phyloP scores from a whole-genome alignment of 495 filamentous ascomycete genomes.

The Lepidopterella palustris region DNA sequence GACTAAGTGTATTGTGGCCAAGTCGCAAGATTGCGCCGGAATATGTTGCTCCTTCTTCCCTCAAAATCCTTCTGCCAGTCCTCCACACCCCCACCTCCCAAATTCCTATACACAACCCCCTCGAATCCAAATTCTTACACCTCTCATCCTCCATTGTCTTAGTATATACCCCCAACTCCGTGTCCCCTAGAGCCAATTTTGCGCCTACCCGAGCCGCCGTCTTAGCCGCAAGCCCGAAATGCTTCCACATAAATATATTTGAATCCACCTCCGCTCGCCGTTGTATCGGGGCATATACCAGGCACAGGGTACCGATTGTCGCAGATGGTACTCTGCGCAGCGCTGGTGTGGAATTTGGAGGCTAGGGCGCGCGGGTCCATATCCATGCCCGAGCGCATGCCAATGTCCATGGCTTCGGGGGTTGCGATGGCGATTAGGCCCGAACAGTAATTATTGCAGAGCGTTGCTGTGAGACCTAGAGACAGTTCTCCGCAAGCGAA shows the following conservation, averaged over 20 bases:
- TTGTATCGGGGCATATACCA: conserved; percentile 44
- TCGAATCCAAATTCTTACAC: conserved; percentile 46
- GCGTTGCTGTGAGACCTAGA: conserved; percentile 48
- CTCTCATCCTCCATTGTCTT: conserved; percentile 40
- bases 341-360: conserved; percentile 44
- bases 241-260: conserved; percentile 50
- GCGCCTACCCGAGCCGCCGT: conserved; percentile 43
- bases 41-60: neutral
- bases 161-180: conserved; percentile 43
- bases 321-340: conserved; percentile 46
- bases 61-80: conserved; percentile 29
- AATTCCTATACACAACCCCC: conserved; percentile 48
- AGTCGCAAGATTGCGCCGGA: too few relatives aligned
- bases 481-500: conserved; percentile 48
- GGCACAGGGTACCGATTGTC: conserved; percentile 49
- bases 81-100: conserved; percentile 46
- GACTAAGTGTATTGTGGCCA: too few relatives aligned
- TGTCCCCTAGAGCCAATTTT: conserved; percentile 39
- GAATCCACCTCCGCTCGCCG: conserved; percentile 46
- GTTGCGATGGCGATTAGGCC: conserved; percentile 48
- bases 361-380: conserved; percentile 45
- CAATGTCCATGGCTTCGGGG: conserved; percentile 51
- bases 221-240: conserved; percentile 46
- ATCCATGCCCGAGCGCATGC: conserved; percentile 45
- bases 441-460: conserved; percentile 51